Conservation (phyloP, 73 alveolate species). For the Durusdinium trenchii region DNA sequence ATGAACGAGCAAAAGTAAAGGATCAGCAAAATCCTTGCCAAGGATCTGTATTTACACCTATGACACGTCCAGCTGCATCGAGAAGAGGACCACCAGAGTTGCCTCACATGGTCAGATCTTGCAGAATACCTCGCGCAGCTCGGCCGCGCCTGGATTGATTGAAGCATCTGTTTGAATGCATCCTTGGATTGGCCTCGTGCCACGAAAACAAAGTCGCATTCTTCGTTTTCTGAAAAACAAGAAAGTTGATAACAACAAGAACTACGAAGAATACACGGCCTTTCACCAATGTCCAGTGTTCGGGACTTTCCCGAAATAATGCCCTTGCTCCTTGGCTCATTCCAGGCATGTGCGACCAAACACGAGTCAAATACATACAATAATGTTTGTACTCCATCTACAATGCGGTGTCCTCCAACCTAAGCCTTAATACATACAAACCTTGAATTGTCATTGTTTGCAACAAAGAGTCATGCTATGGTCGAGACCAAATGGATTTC, state of each 20-base stretch:
- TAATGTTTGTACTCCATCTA: too few relatives aligned
- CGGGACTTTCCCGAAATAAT: slow-evolving; percentile 73
- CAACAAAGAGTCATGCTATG: slow-evolving; percentile 59
- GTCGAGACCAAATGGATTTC: slow-evolving; percentile 91
- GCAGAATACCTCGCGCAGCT: background rate
- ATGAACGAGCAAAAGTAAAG: background rate
- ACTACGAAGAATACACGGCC: background rate
- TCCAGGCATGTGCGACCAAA: too few relatives aligned
- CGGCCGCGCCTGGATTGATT: slow-evolving; percentile 64
- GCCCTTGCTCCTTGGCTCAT: slow-evolving; percentile 85
- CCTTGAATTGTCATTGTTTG: background rate
- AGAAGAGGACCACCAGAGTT: slow-evolving; percentile 90
- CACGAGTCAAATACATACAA: too few relatives aligned
- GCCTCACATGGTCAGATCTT: background rate
- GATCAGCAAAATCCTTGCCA: background rate
- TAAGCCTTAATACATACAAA: background rate
- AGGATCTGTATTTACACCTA: slow-evolving; percentile 60
- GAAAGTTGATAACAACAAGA: background rate
- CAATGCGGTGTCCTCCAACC: too few relatives aligned
- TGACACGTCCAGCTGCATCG: slow-evolving; percentile 68
- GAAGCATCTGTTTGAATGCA: slow-evolving; percentile 93
- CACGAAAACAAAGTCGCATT: background rate
- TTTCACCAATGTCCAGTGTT: slow-evolving; percentile 65
- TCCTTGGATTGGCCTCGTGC: slow-evolving; percentile 79
- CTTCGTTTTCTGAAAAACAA: background rate